Percentiles rank a stretch among this genome's conserved stretches.
Evolutionary conservation across 495 filamentous ascomycete genomes (phyloP).

Genomic region (Geopyxis carbonaria): DNA sequence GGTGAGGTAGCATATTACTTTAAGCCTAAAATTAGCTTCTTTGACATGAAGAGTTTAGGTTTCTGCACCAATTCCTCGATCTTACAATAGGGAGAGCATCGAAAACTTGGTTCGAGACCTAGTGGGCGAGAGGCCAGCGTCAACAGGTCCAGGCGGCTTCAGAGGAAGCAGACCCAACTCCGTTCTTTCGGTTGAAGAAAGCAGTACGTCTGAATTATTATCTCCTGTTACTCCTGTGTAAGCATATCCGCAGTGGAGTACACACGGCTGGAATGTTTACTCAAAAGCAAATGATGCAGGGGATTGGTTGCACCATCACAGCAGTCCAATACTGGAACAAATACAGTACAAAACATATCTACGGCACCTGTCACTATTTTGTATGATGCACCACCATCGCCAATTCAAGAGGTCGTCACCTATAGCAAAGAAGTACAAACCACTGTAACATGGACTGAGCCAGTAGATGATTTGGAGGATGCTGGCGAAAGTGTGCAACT

Average conservation of each 20-base stretch:
- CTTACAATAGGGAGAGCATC: conserved; percentile 59
- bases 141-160: conserved; percentile 50
- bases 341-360: conserved; percentile 44
- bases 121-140: conserved; percentile 59
- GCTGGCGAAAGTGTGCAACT: conserved; percentile 30
- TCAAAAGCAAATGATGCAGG: conserved; percentile 10
- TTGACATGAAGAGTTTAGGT: conserved; percentile 18
- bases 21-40: too few relatives aligned
- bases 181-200: conserved; percentile 34
- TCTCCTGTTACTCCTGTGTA: conserved; percentile 22
- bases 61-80: conserved; percentile 37
- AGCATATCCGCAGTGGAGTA: conserved; percentile 7
- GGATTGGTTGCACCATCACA: conserved; percentile 8
- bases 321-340: conserved; percentile 9
- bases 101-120: conserved; percentile 65
- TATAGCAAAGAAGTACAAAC: conserved; percentile 96
- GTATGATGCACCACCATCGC: conserved; percentile 57
- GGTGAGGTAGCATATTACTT: too few relatives aligned
- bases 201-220: conserved; percentile 17
- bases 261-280: background rate
- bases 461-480: conserved; percentile 44
- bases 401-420: conserved; percentile 62
- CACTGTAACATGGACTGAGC: conserved; percentile 44
- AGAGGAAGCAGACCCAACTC: conserved; percentile 71
- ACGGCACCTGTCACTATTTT: conserved; percentile 51